Evolutionary conservation across 148 eudicot species (phyloP), one percentile per base, ranked within the genome.

Genomic region (Spergularia marina): DNA sequence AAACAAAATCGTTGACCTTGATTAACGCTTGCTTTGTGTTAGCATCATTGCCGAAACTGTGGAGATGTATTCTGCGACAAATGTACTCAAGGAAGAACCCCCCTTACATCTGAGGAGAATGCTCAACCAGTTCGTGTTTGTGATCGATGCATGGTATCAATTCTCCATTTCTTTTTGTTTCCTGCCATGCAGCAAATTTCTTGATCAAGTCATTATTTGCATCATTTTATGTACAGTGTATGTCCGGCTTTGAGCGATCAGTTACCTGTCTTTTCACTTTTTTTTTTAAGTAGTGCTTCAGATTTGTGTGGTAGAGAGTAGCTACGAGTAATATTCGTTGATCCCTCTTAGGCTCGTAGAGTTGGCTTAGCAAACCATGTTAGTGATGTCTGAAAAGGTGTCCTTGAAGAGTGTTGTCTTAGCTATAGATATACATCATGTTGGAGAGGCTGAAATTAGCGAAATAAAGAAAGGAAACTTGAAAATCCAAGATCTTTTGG

Each of bases 21-120:
- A 59, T 58, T 68, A 75, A 74, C 52, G 56, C 36, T 72, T 69
- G 72, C 44, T 71, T n/a, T 73, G 58, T 80, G 80, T 63, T 83
- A 91, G 92, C 96, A 91, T 82, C 96, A 91, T 78, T 91, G 96
- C 77, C 86, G 96, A 69, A 91, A 91, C 78, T 91, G 96, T 83
- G 96, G 96, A 68, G 96, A 91, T 53, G 81, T 91, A 67, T 91
- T 87, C 74, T 91, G 96, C 60, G 92, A 91, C 81, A 91, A 91
- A 83, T 91, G 96, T 75, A 89, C 92, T n/a, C 96, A 83, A 63
- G 96, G 96, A 40, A 87, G 96, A 82, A 88, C 82, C 49, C 87
- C 96, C 54, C 92, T 90, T 70, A 91, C 87, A 30, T 77, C 87
- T 74, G 96, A 91, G 54, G 92, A 86, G 73, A 80, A 90, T 82